phyloP scores from a whole-genome alignment of 305 asterid genomes.

The Lippia alba region DNA sequence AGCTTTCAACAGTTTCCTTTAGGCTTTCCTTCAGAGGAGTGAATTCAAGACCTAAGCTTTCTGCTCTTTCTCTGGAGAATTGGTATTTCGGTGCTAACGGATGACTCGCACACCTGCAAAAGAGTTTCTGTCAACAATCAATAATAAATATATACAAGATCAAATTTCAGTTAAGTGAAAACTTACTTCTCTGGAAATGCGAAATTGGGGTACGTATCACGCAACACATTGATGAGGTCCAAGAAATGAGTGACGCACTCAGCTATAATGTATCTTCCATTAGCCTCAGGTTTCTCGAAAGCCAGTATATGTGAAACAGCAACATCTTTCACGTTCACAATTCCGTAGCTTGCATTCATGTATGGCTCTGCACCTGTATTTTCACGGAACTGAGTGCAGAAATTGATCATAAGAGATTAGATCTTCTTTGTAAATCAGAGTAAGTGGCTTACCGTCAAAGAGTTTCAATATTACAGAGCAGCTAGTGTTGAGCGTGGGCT shows the following conservation, averaged over 20 bases:
- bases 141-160: background rate
- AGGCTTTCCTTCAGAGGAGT: slow-evolving; percentile 35
- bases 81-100: slow-evolving; percentile 33
- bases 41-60: slow-evolving; percentile 32
- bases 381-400: slow-evolving; percentile 22
- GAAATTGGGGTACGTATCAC: slow-evolving; percentile 36
- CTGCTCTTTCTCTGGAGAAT: slow-evolving; percentile 36
- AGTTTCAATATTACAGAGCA: too few relatives aligned
- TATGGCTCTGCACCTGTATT: slow-evolving; percentile 45
- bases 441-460: slow-evolving; percentile 32
- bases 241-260: slow-evolving; percentile 43
- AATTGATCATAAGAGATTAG: slow-evolving; percentile 39
- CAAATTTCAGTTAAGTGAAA: background rate
- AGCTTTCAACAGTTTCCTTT: slow-evolving; percentile 46
- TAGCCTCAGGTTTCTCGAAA: slow-evolving; percentile 47
- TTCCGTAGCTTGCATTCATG: slow-evolving; percentile 30
- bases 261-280: slow-evolving; percentile 45
- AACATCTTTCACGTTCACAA: slow-evolving; percentile 52
- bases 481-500: slow-evolving; percentile 46
- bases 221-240: slow-evolving; percentile 36
- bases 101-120: slow-evolving; percentile 38
- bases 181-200: slow-evolving; percentile 45
- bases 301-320: slow-evolving; percentile 47
- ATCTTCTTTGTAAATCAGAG: slow-evolving; percentile 37
- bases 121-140: background rate